Evolutionary conservation across 805 yeast genomes (phyloP), one percentile per base, ranked within the genome.

Genomic region (Candida tibetensis): DNA sequence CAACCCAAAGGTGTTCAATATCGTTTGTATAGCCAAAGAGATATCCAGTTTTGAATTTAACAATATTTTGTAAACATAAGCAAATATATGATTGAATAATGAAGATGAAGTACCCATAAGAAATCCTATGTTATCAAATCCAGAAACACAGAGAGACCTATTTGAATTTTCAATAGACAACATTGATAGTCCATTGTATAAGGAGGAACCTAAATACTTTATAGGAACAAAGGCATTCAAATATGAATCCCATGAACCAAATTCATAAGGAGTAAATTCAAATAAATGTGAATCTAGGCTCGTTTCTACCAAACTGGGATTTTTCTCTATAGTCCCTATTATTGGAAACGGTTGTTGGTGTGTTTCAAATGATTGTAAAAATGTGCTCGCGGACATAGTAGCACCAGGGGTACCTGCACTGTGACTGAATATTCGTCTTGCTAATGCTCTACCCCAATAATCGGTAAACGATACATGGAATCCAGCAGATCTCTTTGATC

Each of bases 401-500:
- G 54, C 45, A 10, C 69, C 65, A 2, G 71, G 65, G 2, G 62
- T 45, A 22, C 67, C 42, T 4, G 62, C 53, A 8, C 52, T 36
- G 17, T 51, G 50, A 0, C 73, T 69, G 35, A 76, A 72, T 2
- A 77, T 59, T 26, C 60, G 64, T 40, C 75, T 62, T 2, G 77
- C 63, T 25, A 81, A 59, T 0, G 85, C 85, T 42, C 79, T 63
- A 0, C 85, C 86, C 83, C 85, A 78, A 48, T 80, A 81, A 49
- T 81, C 87, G 0, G 85, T 81, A 29, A 81, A 65, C 0, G 85
- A 76, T 0, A 79, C 59, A 14, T 70, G 69, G 47, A 74, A 77
- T 0, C 85, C 85, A 2, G 69, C 63, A 12, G 57, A 46, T 44
- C 71, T 77, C 46, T 81, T 79, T 2, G 72, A 54, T 26, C 76